Evolutionary conservation across 495 filamentous ascomycete genomes (phyloP).

Genomic region (Evernia prunastri): DNA sequence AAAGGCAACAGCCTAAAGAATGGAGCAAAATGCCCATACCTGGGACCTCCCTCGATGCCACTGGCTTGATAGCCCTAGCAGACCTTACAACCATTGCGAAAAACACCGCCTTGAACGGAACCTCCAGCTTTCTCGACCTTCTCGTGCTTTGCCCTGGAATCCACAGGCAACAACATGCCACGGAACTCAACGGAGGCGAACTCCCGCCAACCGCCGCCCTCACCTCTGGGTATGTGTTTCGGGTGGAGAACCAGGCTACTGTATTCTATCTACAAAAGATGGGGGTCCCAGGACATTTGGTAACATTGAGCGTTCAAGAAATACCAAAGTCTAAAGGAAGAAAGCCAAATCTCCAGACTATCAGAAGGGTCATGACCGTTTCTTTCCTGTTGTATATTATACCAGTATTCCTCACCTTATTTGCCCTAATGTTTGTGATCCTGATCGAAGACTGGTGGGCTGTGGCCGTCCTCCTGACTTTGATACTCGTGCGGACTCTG

Average conservation of each 20-base stretch:
- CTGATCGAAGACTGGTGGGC: conserved; percentile 47
- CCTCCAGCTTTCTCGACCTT: conserved; percentile 44
- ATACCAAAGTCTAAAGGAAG: background rate
- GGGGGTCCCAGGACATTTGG: conserved; percentile 38
- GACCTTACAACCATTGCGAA: conserved; percentile 48
- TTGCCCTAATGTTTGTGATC: conserved; percentile 28
- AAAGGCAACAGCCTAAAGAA: background rate
- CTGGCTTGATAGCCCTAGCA: conserved; percentile 49
- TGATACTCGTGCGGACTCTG: conserved; percentile 45
- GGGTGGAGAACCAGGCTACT: conserved; percentile 50
- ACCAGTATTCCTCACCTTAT: conserved; percentile 33
- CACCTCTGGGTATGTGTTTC: conserved; percentile 39
- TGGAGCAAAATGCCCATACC: background rate
- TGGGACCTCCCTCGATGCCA: conserved; percentile 36
- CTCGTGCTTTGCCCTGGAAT: conserved; percentile 53
- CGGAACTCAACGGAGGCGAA: conserved; percentile 34
- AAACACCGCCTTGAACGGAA: conserved; percentile 50
- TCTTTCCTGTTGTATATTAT: conserved; percentile 30
- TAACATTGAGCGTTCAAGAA: conserved; percentile 39
- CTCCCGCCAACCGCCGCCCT: conserved; percentile 26
- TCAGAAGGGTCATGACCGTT: background rate
- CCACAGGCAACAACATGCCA: conserved; percentile 52
- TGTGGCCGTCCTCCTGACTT: conserved; percentile 36
- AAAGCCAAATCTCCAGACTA: background rate
- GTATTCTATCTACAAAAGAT: conserved; percentile 44